Base-by-base conservation (phyloP, 495 filamentous ascomycete genomes). In the Halenospora varia region DNA sequence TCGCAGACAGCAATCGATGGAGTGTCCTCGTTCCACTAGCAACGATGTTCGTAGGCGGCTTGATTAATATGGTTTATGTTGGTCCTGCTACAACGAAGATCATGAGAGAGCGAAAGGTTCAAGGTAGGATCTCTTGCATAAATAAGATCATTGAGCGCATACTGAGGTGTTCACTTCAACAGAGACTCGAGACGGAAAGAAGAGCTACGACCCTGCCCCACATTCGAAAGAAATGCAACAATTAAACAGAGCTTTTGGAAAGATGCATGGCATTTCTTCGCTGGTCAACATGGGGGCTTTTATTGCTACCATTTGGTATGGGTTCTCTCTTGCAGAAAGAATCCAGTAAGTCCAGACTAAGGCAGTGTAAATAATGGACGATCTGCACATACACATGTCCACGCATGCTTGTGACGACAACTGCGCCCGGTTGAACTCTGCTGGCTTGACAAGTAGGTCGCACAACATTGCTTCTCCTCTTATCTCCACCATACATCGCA, bases 171-270 rank as follows among this genome's bases (percentile, higher is more conserved):
- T 10, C 35, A 25, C 1, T 55, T 11, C 15, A 18, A 3, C 17
- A 66, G 88, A 90, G 77, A 85, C 85, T 49, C 75, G 78, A 55
- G 93, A 96, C 68, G 88, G 90, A 54, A 96, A 94, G 78, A 86
- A 83, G 68, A 85, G 82, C 70, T 86, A 89, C 60, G 91, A 96
- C 54, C 69, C 75, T 22, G 77, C 80, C 15, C 84, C 88, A 26
- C 87, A 92, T 61, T 90, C 86, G 4, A 78, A 85, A 68, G 88
- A 89, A 73, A 96, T 96, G 92, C 59, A 77, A 58, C 76, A 76
- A 23, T 68, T 97, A 67, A 97, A 96, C 74, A 88, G 82, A 75
- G 75, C 73, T 64, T 97, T 97, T 74, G 80, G 78, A 3, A 78
- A 76, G 44, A 72, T 96, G 50, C 93, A 97, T 74, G 89, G 93